phyloP scores from a whole-genome alignment of 2,329 filamentous ascomycete species.

The Pseudocercospora macadamiae region DNA sequence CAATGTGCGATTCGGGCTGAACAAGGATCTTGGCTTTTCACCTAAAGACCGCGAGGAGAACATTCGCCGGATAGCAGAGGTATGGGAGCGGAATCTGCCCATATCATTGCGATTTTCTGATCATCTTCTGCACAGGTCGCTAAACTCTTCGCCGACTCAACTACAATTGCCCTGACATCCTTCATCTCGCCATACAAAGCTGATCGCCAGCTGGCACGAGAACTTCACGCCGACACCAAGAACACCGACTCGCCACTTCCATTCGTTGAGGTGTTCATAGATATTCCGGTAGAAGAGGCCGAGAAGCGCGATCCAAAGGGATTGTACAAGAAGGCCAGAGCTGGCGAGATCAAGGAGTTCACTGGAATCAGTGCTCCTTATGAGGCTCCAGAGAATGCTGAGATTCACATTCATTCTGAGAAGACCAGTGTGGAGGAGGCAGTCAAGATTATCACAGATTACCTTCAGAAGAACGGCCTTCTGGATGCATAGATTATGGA shows the following conservation, averaged over 20 bases:
- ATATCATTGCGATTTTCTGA: neutral
- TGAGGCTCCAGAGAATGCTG: slow-evolving; percentile 81
- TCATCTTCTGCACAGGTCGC: slow-evolving; percentile 64
- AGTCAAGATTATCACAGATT: slow-evolving; percentile 80
- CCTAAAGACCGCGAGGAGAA: slow-evolving; percentile 96
- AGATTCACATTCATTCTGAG: slow-evolving; percentile 84
- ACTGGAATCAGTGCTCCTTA: slow-evolving; percentile 95
- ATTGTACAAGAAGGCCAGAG: slow-evolving; percentile 93
- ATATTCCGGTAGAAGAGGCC: slow-evolving; percentile 87
- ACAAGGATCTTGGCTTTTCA: slow-evolving; percentile 95
- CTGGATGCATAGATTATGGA: slow-evolving; percentile 18
- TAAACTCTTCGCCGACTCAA: slow-evolving; percentile 91
- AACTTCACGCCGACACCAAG: slow-evolving; percentile 69
- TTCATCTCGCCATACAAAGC: slow-evolving; percentile 96
- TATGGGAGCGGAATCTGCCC: slow-evolving; percentile 21
- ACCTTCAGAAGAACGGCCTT: slow-evolving; percentile 69
- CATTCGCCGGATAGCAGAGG: slow-evolving; percentile 91
- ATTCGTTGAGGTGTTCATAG: slow-evolving; percentile 93
- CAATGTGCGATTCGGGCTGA: slow-evolving; percentile 96
- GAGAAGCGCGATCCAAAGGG: slow-evolving; percentile 97
- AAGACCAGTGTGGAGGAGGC: slow-evolving; percentile 85
- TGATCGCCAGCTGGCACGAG: slow-evolving; percentile 80
- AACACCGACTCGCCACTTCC: slow-evolving; percentile 67
- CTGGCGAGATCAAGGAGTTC: slow-evolving; percentile 95
- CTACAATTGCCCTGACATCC: slow-evolving; percentile 85